Evolutionary conservation across 306 rosid species (phyloP).

Genomic region (Hippophae tibetana): DNA sequence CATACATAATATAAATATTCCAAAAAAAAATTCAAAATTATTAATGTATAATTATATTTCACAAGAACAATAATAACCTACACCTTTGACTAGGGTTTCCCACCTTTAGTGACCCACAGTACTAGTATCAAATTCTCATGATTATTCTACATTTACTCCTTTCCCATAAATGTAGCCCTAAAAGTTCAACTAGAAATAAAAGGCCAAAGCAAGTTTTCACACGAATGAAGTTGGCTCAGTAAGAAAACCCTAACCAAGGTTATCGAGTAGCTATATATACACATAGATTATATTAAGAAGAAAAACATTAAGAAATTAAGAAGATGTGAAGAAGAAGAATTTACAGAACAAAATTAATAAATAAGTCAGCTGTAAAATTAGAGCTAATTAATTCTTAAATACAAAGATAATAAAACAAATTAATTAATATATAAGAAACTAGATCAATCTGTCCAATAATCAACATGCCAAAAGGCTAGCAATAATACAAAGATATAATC

Average conservation of each 20-base stretch:
- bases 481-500: background rate
- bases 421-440: slow-evolving; percentile 7
- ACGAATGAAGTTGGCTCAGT: background rate
- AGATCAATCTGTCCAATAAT: background rate
- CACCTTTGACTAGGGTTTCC: slow-evolving; percentile 12
- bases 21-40: no score
- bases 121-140: slow-evolving; percentile 26
- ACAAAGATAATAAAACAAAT: slow-evolving; percentile 20
- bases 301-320: background rate
- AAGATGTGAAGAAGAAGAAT: background rate
- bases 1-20: no score
- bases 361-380: slow-evolving; percentile 4
- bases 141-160: slow-evolving; percentile 23
- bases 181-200: slow-evolving; percentile 20
- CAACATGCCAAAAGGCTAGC: slow-evolving; percentile 7
- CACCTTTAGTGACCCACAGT: slow-evolving; percentile 10
- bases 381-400: slow-evolving; percentile 17
- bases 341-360: background rate
- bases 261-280: no score
- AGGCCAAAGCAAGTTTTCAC: slow-evolving; percentile 22
- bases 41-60: background rate
- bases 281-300: background rate
- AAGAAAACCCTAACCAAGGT: background rate
- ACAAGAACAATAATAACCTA: background rate
- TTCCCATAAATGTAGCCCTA: slow-evolving; percentile 17